Percentiles rank a stretch among this genome's conserved stretches.
Evolutionary conservation across 2,329 filamentous ascomycete species (phyloP).

Genomic region (Penicillium hordei): DNA sequence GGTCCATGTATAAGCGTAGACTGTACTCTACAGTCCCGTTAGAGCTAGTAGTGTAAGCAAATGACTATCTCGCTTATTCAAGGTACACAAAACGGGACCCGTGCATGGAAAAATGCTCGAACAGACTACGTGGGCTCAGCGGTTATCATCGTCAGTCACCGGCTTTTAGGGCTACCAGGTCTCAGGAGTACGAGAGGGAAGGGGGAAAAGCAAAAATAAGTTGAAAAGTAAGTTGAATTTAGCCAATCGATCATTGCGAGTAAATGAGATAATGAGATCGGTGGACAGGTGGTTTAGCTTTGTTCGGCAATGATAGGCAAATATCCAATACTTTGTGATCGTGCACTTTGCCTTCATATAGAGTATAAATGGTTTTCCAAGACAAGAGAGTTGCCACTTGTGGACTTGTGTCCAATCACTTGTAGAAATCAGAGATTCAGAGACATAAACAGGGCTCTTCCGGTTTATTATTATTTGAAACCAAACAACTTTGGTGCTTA

Average conservation of each 20-base stretch:
- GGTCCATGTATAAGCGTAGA: background rate
- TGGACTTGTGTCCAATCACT: background rate
- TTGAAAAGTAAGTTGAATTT: background rate
- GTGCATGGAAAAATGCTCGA: background rate
- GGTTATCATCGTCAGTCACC: constrained; percentile 5
- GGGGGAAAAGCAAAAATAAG: background rate
- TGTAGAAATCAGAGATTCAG: background rate
- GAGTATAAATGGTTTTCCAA: background rate
- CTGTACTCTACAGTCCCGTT: too few relatives aligned
- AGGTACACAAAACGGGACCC: background rate
- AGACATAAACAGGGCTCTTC: background rate
- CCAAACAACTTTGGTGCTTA: background rate
- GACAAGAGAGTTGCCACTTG: background rate
- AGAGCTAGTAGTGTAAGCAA: background rate
- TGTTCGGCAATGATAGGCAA: background rate
- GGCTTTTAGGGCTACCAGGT: background rate
- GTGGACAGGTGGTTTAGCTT: background rate
- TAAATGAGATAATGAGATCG: background rate
- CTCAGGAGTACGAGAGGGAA: background rate
- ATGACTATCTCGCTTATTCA: background rate
- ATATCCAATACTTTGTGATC: background rate
- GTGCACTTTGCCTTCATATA: background rate
- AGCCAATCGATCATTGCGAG: background rate
- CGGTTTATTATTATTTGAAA: background rate
- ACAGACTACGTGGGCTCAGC: background rate